Conservation (phyloP, 306 rosid genomes). For the Clitoria ternatea region DNA sequence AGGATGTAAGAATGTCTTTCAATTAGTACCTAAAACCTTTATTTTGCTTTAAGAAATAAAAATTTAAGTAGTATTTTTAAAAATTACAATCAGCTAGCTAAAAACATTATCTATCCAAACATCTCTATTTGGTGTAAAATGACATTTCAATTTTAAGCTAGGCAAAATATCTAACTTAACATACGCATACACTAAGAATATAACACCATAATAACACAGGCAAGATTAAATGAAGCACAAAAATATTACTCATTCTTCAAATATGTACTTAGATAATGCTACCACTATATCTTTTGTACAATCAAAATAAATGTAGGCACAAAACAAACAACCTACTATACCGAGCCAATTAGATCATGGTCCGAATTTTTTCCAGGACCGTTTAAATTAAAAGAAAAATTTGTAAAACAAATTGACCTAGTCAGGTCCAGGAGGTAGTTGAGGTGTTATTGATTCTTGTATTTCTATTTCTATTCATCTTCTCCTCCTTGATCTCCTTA, state of each 20-base stretch:
- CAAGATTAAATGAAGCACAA: not conserved
- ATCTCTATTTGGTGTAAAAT: too few species aligned
- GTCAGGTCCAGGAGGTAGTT: not conserved
- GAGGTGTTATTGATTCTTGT: constrained; percentile 3
- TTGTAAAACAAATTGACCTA: not conserved
- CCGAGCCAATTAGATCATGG: not conserved
- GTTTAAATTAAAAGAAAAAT: not conserved
- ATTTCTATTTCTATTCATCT: constrained; percentile 35
- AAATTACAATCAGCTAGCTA: too few species aligned
- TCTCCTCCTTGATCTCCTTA: constrained; percentile 50
- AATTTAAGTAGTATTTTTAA: too few species aligned
- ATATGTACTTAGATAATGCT: not conserved
- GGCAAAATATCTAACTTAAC: too few species aligned
- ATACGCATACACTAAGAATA: too few species aligned
- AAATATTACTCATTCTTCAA: not conserved
- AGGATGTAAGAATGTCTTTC: too few species aligned
- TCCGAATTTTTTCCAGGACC: not conserved
- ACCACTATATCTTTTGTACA: constrained; percentile 11
- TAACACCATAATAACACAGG: too few species aligned
- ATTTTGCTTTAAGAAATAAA: too few species aligned
- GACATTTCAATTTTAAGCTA: too few species aligned
- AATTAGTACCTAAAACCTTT: too few species aligned
- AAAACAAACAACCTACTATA: not conserved
- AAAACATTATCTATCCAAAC: too few species aligned
- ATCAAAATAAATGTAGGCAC: not conserved